These are phyloP conservation scores for Primulina eburnea DNA, from an alignment of 257 asterid genomes.

Conservation along the genomic window DNA sequence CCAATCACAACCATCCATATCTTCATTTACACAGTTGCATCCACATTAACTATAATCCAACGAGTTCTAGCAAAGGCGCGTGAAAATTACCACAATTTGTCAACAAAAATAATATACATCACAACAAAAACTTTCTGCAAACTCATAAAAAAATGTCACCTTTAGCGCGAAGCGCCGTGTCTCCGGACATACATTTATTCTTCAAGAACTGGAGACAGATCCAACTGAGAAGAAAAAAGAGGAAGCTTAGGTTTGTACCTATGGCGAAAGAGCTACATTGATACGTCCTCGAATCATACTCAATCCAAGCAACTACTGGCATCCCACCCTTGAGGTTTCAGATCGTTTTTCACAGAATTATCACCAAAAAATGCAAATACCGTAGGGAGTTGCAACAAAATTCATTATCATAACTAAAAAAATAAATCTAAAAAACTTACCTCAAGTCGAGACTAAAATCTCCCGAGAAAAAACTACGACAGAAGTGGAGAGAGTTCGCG, in stretches of 20 bases:
- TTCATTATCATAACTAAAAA: no score
- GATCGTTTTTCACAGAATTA: slow-evolving; percentile 20
- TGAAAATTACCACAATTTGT: background rate
- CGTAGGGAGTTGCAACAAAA: no score
- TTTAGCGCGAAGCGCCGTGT: slow-evolving; percentile 45
- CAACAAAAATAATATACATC: background rate
- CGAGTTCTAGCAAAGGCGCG: background rate
- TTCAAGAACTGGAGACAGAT: slow-evolving; percentile 31
- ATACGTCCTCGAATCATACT: slow-evolving; percentile 30
- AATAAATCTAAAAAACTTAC: no score
- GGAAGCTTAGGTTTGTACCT: slow-evolving; percentile 32
- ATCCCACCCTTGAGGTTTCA: slow-evolving; percentile 35
- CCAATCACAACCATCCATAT: slow-evolving; percentile 4
- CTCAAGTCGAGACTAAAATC: no score
- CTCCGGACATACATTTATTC: slow-evolving; percentile 33
- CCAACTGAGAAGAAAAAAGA: slow-evolving; percentile 26
- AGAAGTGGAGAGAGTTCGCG: no score
- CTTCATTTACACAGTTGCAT: background rate
- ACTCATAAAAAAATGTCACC: slow-evolving; percentile 29
- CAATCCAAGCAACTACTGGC: slow-evolving; percentile 38
- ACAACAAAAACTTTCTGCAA: background rate
- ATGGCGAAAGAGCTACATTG: slow-evolving; percentile 33
- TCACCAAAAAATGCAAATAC: slow-evolving; percentile 16
- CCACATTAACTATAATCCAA: background rate
- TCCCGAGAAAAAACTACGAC: no score